Conservation (phyloP, 805 yeast species). For the Torulaspora delbrueckii region DNA sequence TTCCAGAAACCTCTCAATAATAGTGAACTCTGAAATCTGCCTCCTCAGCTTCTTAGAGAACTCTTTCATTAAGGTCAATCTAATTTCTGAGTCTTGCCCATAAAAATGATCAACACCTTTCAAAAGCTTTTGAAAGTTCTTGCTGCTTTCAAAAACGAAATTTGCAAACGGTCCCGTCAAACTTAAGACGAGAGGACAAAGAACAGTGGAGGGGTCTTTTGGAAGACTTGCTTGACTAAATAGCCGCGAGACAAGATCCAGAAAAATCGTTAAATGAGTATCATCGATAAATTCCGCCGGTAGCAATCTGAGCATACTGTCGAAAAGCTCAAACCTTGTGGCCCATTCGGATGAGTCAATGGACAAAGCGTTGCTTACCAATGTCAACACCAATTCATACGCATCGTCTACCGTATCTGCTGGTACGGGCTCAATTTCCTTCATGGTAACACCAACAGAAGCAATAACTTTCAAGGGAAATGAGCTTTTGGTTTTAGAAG, state of each 20-base stretch:
- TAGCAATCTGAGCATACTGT: conserved; percentile 5
- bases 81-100: conserved; percentile 1
- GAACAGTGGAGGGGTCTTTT: background rate
- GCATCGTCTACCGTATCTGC: conserved; percentile 3
- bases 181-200: conserved; percentile 4
- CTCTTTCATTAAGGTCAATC: conserved; percentile 14
- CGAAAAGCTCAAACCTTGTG: conserved; percentile 6
- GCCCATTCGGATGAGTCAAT: conserved; percentile 6
- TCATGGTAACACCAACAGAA: conserved; percentile 19
- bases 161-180: conserved; percentile 3
- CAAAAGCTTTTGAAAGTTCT: conserved; percentile 4
- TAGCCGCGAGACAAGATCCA: background rate
- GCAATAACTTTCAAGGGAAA: conserved; percentile 26
- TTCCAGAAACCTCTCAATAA: conserved; percentile 16
- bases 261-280: conserved; percentile 1
- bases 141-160: conserved; percentile 2
- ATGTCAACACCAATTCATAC: conserved; percentile 12
- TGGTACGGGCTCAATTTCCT: conserved; percentile 20
- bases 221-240: background rate
- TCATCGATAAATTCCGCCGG: conserved; percentile 8
- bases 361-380: conserved; percentile 7
- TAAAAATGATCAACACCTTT: background rate
- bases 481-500: conserved; percentile 1
- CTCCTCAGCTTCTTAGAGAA: conserved; percentile 9
- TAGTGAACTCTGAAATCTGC: conserved; percentile 13